Evolutionary conservation across 2,329 filamentous ascomycete species (phyloP).

Genomic region (Sporothrix protearum): DNA sequence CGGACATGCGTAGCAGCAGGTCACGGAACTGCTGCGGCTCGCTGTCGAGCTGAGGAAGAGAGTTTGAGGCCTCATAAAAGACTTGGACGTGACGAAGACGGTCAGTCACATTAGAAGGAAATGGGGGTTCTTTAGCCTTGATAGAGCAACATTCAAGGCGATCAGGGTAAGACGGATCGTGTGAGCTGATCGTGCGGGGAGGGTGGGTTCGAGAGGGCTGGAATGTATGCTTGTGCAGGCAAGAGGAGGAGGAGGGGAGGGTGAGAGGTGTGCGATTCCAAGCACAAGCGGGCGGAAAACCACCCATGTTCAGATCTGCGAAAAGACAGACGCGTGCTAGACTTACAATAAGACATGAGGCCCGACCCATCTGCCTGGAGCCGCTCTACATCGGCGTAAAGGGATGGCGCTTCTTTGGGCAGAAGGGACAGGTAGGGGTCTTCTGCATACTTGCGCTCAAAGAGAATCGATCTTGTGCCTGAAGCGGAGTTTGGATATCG

Average conservation of each 20-base stretch:
- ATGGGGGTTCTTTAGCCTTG: background rate
- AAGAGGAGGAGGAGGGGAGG: no score
- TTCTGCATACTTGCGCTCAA: background rate
- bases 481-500: background rate
- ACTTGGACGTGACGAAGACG: background rate
- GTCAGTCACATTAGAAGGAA: background rate
- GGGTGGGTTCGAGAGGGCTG: background rate
- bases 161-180: no score
- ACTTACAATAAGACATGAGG: slow-evolving; percentile 24
- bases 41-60: slow-evolving; percentile 22
- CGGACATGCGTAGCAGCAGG: slow-evolving; percentile 25
- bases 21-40: slow-evolving; percentile 21
- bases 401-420: slow-evolving; percentile 4
- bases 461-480: slow-evolving; percentile 14
- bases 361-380: background rate
- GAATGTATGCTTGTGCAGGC: background rate
- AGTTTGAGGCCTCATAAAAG: slow-evolving; percentile 24
- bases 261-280: background rate
- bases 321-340: background rate
- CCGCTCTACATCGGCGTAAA: slow-evolving; percentile 16
- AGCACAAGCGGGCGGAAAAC: background rate
- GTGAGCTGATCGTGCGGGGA: no score
- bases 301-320: background rate
- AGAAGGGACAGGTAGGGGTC: background rate
- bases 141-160: background rate